Conservation (phyloP, 768 basidiomycete genomes). For the Polyporus arcularius region DNA sequence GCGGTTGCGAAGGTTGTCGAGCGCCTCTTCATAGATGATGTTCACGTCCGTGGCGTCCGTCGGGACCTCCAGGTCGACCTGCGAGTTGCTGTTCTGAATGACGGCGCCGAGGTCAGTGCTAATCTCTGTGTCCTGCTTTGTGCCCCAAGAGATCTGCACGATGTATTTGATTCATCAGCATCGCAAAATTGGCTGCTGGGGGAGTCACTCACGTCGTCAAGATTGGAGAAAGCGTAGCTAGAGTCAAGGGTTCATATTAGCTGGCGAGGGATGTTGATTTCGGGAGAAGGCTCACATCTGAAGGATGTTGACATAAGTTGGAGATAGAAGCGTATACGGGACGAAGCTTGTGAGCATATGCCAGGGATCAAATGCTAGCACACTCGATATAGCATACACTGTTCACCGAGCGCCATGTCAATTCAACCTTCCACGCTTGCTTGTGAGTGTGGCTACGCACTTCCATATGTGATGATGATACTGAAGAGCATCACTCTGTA, state of each 20-base stretch:
- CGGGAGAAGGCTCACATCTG: conserved; percentile 56
- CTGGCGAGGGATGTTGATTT: conserved; percentile 7
- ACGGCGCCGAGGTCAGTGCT: conserved; percentile 84
- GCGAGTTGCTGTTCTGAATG: conserved; percentile 74
- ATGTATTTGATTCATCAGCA: background rate
- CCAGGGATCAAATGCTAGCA: conserved; percentile 71
- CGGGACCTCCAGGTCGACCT: conserved; percentile 87
- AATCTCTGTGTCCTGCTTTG: conserved; percentile 80
- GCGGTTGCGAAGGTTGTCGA: conserved; percentile 66
- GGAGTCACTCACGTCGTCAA: conserved; percentile 68
- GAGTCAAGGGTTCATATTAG: conserved; percentile 26
- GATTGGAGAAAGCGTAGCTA: conserved; percentile 84
- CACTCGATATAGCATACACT: conserved; percentile 20
- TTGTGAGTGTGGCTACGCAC: conserved; percentile 37
- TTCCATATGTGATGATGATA: conserved; percentile 81
- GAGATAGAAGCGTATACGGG: conserved; percentile 86
- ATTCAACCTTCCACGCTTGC: no score
- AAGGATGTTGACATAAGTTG: conserved; percentile 75
- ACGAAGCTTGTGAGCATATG: conserved; percentile 91
- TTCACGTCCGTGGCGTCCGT: conserved; percentile 82
- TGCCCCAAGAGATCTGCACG: conserved; percentile 86
- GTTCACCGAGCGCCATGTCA: background rate
- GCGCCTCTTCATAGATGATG: conserved; percentile 80
- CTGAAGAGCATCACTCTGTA: conserved; percentile 84
- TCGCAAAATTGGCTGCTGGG: conserved; percentile 6